Evolutionary conservation across 73 alveolate species (phyloP).

Genomic region (Paramecium octaurelia): DNA sequence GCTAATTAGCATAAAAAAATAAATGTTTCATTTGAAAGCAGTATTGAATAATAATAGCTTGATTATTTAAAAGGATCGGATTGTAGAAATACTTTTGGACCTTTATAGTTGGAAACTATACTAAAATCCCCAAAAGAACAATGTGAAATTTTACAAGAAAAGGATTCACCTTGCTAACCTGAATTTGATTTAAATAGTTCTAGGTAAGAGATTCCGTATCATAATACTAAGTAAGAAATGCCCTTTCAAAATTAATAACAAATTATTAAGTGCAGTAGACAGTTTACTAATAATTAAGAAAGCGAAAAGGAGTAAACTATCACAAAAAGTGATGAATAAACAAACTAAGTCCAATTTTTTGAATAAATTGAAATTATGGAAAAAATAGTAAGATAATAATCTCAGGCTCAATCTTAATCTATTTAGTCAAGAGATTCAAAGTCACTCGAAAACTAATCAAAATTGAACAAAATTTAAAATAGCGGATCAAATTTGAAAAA

Average conservation of each 20-base stretch:
- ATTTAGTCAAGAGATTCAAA: neutral
- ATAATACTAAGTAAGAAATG: neutral
- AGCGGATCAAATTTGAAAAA: neutral
- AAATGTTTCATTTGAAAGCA: conserved; percentile 46
- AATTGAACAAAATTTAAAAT: neutral
- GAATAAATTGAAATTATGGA: neutral
- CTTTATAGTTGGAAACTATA: neutral
- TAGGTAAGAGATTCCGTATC: neutral
- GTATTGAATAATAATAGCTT: neutral
- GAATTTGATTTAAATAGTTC: conserved; percentile 47
- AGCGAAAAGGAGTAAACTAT: neutral
- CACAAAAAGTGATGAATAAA: neutral
- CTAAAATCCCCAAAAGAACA: neutral
- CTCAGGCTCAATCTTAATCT: neutral
- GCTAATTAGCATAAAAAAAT: neutral
- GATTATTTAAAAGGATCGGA: conserved; percentile 34
- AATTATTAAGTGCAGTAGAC: neutral
- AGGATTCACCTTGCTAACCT: conserved; percentile 10
- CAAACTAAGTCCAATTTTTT: neutral
- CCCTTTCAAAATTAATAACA: neutral
- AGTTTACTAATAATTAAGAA: neutral
- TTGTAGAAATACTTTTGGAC: conserved; percentile 49
- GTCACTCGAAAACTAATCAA: neutral
- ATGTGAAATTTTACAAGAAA: neutral
- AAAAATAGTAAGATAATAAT: neutral